Evolutionary conservation across 176 grass and related monocot species (phyloP).

Genomic region (Oryza nivara): DNA sequence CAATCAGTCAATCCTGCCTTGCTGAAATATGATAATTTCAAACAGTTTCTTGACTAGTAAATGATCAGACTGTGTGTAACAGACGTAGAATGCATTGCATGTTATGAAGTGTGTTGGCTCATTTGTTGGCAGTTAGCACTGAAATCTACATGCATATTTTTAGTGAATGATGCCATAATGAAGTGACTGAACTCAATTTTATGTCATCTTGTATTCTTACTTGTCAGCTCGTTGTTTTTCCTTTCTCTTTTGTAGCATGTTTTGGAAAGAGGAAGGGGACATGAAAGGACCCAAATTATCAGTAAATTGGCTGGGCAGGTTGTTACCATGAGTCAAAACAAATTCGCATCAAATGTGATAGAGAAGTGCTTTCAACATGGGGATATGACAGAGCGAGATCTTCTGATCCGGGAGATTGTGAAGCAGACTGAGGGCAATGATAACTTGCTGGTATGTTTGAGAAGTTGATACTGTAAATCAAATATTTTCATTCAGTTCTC

Average conservation of each 20-base stretch:
- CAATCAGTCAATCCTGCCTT: background rate
- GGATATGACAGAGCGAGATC: constrained; percentile 60
- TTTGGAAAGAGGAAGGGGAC: constrained; percentile 70
- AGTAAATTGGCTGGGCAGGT: constrained; percentile 77
- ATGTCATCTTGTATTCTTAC: background rate
- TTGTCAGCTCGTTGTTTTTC: constrained; percentile 20
- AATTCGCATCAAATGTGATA: constrained; percentile 94
- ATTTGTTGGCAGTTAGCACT: background rate
- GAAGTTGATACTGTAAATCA: background rate
- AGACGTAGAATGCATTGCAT: background rate
- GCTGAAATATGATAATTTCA: background rate
- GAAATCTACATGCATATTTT: constrained; percentile 12
- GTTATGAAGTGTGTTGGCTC: background rate
- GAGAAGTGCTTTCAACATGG: constrained; percentile 96
- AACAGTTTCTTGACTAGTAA: constrained; percentile 14
- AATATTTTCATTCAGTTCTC: background rate
- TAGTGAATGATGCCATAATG: constrained; percentile 23
- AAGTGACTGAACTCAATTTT: background rate
- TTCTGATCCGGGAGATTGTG: constrained; percentile 76
- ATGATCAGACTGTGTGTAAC: background rate
- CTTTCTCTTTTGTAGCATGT: constrained; percentile 74
- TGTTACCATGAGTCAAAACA: constrained; percentile 96
- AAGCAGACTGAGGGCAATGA: constrained; percentile 92
- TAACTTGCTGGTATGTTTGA: constrained; percentile 72
- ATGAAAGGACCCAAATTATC: constrained; percentile 85